phyloP scores from a whole-genome alignment of 257 asterid species.

The Hygrophila difformis region DNA sequence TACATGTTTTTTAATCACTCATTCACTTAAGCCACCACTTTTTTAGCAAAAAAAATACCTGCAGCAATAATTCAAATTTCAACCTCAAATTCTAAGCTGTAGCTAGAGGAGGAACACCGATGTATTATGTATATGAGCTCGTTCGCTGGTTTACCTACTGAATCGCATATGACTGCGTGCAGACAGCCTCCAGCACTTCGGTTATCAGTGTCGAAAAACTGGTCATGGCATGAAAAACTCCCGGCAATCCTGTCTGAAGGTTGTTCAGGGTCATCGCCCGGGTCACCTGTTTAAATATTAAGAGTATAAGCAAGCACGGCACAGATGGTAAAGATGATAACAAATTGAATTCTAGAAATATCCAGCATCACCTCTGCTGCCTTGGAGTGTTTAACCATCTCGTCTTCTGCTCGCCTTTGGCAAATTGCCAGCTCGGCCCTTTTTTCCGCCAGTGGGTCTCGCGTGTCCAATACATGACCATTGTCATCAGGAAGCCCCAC shows the following conservation, averaged over 20 bases:
- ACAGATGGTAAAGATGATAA: too few species aligned
- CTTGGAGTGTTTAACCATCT: slow-evolving; percentile 63
- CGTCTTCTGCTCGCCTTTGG: slow-evolving; percentile 85
- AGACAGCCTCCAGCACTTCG: slow-evolving; percentile 66
- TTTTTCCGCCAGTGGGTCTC: slow-evolving; percentile 89
- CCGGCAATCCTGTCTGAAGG: slow-evolving; percentile 86
- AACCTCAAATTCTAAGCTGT: too few species aligned
- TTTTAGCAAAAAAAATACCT: too few species aligned
- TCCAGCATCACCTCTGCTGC: slow-evolving; percentile 90
- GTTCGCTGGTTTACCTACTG: slow-evolving; percentile 18
- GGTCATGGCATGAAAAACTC: slow-evolving; percentile 90
- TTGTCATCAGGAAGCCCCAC: slow-evolving; percentile 63
- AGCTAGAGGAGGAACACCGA: too few species aligned
- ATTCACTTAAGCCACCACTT: too few species aligned
- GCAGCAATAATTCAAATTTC: too few species aligned
- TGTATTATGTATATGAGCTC: too few species aligned
- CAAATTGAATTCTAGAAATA: too few species aligned
- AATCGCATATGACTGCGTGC: slow-evolving; percentile 72
- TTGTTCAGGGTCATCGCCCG: slow-evolving; percentile 80
- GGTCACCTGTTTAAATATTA: too few species aligned
- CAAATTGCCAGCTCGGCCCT: slow-evolving; percentile 74
- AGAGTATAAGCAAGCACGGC: too few species aligned
- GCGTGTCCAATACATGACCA: slow-evolving; percentile 58
- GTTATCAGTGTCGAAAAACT: slow-evolving; percentile 65
- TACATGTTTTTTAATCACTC: too few species aligned